Evolutionary conservation across 495 filamentous ascomycete genomes (phyloP).

Genomic region (Podospora fimiseda): DNA sequence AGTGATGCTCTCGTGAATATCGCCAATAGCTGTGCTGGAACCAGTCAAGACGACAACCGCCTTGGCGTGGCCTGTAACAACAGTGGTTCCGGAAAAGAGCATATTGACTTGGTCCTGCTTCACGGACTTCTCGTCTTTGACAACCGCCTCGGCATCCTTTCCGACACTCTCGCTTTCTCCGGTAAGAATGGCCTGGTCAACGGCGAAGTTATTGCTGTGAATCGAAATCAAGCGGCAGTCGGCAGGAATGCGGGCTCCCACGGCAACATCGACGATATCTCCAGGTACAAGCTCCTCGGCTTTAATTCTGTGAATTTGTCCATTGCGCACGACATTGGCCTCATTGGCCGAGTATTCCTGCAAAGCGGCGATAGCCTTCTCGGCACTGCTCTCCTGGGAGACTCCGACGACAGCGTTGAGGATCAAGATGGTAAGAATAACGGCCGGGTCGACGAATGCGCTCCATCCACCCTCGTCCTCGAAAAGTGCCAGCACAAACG

Average conservation of each 20-base stretch:
- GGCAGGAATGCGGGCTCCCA: conserved; percentile 94
- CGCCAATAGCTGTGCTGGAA: conserved; percentile 87
- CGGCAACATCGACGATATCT: conserved; percentile 80
- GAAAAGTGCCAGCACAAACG: conserved; percentile 88
- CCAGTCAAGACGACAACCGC: conserved; percentile 92
- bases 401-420: conserved; percentile 97
- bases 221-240: conserved; percentile 88
- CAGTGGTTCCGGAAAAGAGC: conserved; percentile 96
- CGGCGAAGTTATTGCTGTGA: conserved; percentile 91
- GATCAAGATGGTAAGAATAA: conserved; percentile 95
- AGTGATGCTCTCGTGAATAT: conserved; percentile 97
- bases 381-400: conserved; percentile 95
- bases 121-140: conserved; percentile 78
- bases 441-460: conserved; percentile 95
- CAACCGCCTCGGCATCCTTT: conserved; percentile 60
- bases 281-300: conserved; percentile 96
- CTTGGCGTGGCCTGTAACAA: conserved; percentile 88
- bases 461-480: conserved; percentile 92
- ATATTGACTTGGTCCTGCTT: conserved; percentile 98
- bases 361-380: conserved; percentile 96
- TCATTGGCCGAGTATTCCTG: conserved; percentile 99
- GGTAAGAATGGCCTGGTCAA: conserved; percentile 96
- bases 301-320: conserved; percentile 68
- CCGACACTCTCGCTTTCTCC: conserved; percentile 96
- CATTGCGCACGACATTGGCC: conserved; percentile 83